Base-by-base conservation (phyloP, 352 stramenopile species). In the Pelagophyceae sp. region DNA sequence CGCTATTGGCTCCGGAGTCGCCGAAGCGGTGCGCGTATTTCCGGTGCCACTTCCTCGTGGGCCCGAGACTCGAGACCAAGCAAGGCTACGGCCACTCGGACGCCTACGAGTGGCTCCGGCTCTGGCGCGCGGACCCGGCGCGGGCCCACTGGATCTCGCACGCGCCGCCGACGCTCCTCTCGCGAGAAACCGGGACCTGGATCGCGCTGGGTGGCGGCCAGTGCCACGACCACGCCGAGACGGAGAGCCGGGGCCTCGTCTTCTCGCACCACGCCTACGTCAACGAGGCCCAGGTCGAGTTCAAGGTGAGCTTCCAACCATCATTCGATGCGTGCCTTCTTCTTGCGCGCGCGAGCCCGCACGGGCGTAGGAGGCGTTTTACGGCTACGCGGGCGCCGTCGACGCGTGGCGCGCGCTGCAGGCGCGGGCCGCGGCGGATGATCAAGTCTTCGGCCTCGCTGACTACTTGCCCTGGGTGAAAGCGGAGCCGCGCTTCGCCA, bases 211-310 rank as follows among this genome's bases (percentile, higher is more conserved):
- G 60, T n/a, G 64, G 72, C 37, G 51, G 0, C 54, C 23, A 35
- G 51, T 84, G 81, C 65, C 54, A 82, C 32, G 20, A 23, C 33
- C 71, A 82, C 31, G 63, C 77, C 38, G 80, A 76, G 51, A 80
- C 80, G 17, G 45, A 32, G 19, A 11, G 29, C n/a, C 19, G 5
- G 1, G 80, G 81, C 27, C 31, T 79, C 29, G 81, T 82, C 19
- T 86, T 86, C 60, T 81, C 80, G 37, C 82, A 86, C 75, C 80
- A 84, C 58, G 82, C 82, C 5, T 86, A 86, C 60, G 76, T 84
- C 3, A 37, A 78, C 27, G 81, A 84, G 60, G n/a, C 64, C 11
- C 82, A 86, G 76, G 81, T 83, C n/a, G 51, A 38, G 3, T 86
- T 86, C 72, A 86, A 86, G 74, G n/a, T n/a, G n/a, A n/a, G n/a